Conservation (phyloP, 169 alveolate species). For the Blepharisma undulans region DNA sequence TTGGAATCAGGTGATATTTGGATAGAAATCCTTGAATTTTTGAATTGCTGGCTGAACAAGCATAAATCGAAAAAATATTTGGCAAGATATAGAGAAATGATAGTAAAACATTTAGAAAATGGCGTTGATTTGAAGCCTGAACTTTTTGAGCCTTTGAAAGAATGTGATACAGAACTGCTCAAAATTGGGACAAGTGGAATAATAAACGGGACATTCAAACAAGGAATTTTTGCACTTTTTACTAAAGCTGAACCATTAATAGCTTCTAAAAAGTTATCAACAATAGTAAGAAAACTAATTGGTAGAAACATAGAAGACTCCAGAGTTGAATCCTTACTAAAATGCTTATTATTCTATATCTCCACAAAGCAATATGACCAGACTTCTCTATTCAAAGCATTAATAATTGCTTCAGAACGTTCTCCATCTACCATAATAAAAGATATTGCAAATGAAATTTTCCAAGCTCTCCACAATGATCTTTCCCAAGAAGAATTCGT, state of each 20-base stretch:
- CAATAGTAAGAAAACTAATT: constrained; percentile 8
- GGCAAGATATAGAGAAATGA: neutral
- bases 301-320: constrained; percentile 26
- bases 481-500: constrained; percentile 23
- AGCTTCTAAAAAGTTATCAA: neutral
- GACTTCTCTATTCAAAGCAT: neutral
- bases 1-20: neutral
- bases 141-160: neutral
- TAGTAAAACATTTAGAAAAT: neutral
- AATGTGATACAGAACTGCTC: neutral
- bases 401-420: neutral
- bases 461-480: neutral
- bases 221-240: neutral
- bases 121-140: neutral
- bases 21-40: neutral
- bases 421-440: neutral
- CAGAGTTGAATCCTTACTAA: neutral
- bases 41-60: neutral
- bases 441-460: neutral
- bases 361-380: neutral
- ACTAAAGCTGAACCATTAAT: neutral
- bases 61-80: neutral
- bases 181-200: neutral
- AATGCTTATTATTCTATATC: neutral
- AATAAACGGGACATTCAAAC: neutral